Conservation (phyloP, 2,329 filamentous ascomycete species). For the Fulvia fulva region DNA sequence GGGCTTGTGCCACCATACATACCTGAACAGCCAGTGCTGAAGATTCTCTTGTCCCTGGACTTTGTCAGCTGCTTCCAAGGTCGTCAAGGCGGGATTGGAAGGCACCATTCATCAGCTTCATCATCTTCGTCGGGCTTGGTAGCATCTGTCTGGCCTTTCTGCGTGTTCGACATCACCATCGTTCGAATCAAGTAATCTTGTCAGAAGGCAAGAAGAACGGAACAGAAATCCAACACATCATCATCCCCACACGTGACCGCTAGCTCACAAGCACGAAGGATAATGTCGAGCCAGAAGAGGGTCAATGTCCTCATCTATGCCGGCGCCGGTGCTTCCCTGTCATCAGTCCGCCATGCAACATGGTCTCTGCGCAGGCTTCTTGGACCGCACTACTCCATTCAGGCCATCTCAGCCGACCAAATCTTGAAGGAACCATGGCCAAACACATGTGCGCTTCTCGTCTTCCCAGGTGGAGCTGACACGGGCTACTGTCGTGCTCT, state of each 20-base stretch:
- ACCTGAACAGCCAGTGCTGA: slow-evolving; percentile 93
- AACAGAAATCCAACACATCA: slow-evolving; percentile 3
- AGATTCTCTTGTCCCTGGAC: slow-evolving; percentile 93
- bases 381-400: slow-evolving; percentile 87
- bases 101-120: slow-evolving; percentile 93
- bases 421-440: slow-evolving; percentile 91
- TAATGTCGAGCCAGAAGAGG: slow-evolving; percentile 49
- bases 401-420: slow-evolving; percentile 71
- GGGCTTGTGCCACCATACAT: slow-evolving; percentile 27
- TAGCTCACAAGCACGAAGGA: background rate
- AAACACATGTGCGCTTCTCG: slow-evolving; percentile 78
- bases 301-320: slow-evolving; percentile 94
- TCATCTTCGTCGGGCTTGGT: slow-evolving; percentile 59
- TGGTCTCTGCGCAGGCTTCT: slow-evolving; percentile 82
- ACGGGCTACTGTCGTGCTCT: slow-evolving; percentile 82
- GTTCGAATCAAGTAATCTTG: slow-evolving; percentile 2
- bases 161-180: slow-evolving; percentile 27
- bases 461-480: slow-evolving; percentile 92
- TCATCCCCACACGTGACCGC: slow-evolving; percentile 15
- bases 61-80: slow-evolving; percentile 7
- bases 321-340: slow-evolving; percentile 77
- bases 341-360: slow-evolving; percentile 85
- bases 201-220: background rate
- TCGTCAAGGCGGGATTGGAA: slow-evolving; percentile 6
- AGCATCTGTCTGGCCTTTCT: slow-evolving; percentile 23